Evolutionary conservation across 257 asterid genomes (phyloP).

Genomic region (Jacaranda copaia): DNA sequence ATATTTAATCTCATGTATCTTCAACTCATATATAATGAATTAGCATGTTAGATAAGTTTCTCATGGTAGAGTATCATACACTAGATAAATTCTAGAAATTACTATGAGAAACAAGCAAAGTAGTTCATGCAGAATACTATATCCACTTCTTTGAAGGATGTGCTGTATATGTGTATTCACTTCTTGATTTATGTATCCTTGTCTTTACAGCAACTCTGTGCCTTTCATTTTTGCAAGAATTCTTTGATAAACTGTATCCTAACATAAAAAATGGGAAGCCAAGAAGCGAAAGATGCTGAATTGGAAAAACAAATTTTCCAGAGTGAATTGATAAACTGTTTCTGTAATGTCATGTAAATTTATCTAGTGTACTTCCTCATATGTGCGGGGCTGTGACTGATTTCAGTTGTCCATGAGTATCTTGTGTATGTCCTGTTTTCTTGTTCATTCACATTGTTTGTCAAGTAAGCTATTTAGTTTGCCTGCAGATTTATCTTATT

Average conservation of each 20-base stretch:
- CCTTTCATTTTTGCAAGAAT: not conserved
- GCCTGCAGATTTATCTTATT: not conserved
- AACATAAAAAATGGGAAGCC: not conserved
- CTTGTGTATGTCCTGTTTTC: not conserved
- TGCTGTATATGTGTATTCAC: not conserved
- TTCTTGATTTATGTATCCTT: not conserved
- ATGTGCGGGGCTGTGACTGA: not conserved
- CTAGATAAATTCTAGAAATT: slow-evolving; percentile 13
- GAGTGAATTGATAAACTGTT: not conserved
- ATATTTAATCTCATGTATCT: slow-evolving; percentile 23
- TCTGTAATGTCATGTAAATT: not conserved
- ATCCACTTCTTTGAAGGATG: not conserved
- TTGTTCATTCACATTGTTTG: not conserved
- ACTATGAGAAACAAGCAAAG: slow-evolving; percentile 9
- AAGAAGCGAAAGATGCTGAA: slow-evolving; percentile 5
- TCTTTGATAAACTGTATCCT: not conserved
- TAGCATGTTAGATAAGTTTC: slow-evolving; percentile 23
- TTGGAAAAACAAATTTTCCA: not conserved
- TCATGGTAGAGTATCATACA: slow-evolving; percentile 8
- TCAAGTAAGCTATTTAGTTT: not conserved
- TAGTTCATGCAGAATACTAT: slow-evolving; percentile 5
- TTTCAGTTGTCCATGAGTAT: not conserved
- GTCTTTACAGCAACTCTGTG: not conserved
- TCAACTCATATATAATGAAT: slow-evolving; percentile 4
- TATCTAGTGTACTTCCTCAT: not conserved